phyloP scores from a whole-genome alignment of 1,284 basidiomycete genomes.

The Cryptococcus sp. region DNA sequence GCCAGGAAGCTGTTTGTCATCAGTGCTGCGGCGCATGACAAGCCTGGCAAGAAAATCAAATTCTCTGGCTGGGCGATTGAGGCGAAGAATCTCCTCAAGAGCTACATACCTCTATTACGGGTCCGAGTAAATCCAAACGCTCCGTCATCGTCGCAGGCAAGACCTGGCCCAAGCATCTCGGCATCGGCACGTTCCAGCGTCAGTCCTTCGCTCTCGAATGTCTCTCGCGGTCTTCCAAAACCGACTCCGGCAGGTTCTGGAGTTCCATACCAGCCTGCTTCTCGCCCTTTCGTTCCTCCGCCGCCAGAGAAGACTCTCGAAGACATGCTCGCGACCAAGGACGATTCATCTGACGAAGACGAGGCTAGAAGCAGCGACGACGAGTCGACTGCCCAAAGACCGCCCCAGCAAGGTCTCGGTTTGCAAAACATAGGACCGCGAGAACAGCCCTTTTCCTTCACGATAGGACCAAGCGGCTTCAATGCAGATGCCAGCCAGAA shows the following conservation, averaged over 20 bases:
- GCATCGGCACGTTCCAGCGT: constrained; percentile 2
- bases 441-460: constrained; percentile 30
- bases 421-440: not conserved
- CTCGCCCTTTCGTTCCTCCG: constrained; percentile 10
- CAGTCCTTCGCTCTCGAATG: constrained; percentile 1
- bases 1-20: constrained; percentile 32
- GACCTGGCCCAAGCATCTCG: constrained; percentile 3
- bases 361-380: constrained; percentile 19
- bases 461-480: constrained; percentile 34
- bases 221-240: not conserved
- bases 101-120: not conserved
- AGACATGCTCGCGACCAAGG: constrained; percentile 23
- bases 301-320: constrained; percentile 23
- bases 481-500: constrained; percentile 9
- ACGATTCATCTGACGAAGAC: constrained; percentile 36
- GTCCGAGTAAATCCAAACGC: not conserved
- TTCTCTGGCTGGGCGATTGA: not conserved
- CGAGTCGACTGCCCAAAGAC: not conserved
- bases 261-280: not conserved
- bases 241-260: not conserved
- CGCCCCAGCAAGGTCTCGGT: not conserved
- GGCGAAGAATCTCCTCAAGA: not conserved
- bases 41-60: not conserved
- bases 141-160: not conserved
- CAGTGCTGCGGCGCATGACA: not conserved